Conservation (phyloP, 768 basidiomycete genomes). For the Leccinum longicurvipes region DNA sequence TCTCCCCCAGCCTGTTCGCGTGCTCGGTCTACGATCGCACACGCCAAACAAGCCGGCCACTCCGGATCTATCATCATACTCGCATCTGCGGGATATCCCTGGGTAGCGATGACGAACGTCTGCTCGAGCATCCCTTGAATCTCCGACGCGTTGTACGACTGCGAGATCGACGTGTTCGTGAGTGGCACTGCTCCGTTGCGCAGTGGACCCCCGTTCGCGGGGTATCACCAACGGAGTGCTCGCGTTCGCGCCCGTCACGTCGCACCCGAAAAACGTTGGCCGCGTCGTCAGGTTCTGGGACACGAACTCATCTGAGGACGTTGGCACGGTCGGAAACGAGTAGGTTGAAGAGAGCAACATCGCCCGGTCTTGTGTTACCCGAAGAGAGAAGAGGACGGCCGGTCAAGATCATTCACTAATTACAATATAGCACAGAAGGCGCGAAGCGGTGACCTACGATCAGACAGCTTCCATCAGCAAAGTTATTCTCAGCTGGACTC, state of each 20-base stretch:
- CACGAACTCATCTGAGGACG: slow-evolving; percentile 25
- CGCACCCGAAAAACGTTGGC: slow-evolving; percentile 49
- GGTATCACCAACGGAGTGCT: slow-evolving; percentile 49
- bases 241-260: slow-evolving; percentile 20
- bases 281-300: slow-evolving; percentile 35
- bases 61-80: slow-evolving; percentile 33
- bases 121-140: slow-evolving; percentile 46
- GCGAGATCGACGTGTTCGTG: slow-evolving; percentile 42
- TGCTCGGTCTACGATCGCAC: slow-evolving; percentile 50
- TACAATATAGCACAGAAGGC: too few species aligned
- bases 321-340: slow-evolving; percentile 34
- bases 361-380: slow-evolving; percentile 38
- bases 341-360: slow-evolving; percentile 34
- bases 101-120: slow-evolving; percentile 40
- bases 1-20: slow-evolving; percentile 24
- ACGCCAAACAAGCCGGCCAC: slow-evolving; percentile 52
- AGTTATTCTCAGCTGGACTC: too few species aligned
- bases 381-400: too few species aligned
- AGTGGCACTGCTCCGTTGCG: slow-evolving; percentile 34
- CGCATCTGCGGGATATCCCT: too few species aligned
- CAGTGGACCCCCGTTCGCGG: slow-evolving; percentile 52
- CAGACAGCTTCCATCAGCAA: slow-evolving; percentile 24
- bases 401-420: background rate
- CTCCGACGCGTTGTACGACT: slow-evolving; percentile 36
- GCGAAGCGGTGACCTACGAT: slow-evolving; percentile 17